Evolutionary conservation across 768 basidiomycete genomes (phyloP).

Genomic region (Sarcodon aspratus): DNA sequence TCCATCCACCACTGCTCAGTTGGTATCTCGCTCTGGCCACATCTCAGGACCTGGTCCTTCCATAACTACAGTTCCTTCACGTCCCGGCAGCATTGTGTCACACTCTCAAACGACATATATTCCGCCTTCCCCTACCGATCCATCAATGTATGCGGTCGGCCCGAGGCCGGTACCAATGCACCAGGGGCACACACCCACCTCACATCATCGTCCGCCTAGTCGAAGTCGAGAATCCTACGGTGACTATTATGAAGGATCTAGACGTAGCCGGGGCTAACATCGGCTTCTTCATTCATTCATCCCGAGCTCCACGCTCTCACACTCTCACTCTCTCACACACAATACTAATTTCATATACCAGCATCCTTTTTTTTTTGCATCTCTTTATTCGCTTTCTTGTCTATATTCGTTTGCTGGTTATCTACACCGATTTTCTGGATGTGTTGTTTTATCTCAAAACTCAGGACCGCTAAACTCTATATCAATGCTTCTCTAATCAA

Average conservation of each 20-base stretch:
- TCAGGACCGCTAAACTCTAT: too few relatives aligned
- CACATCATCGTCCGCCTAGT: neutral
- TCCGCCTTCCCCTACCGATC: neutral
- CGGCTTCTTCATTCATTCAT: neutral
- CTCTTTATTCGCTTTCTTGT: neutral
- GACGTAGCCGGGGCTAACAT: neutral
- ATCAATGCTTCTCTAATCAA: too few relatives aligned
- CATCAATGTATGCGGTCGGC: neutral
- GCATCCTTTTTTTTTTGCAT: neutral
- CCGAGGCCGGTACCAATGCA: neutral
- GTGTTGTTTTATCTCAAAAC: too few relatives aligned
- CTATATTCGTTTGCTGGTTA: too few relatives aligned
- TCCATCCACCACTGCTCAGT: conserved; percentile 3
- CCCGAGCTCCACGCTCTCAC: too few relatives aligned
- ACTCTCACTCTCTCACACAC: too few relatives aligned
- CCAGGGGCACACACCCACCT: neutral
- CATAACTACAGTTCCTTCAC: neutral
- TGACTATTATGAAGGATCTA: neutral
- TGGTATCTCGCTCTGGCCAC: neutral
- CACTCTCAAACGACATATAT: neutral
- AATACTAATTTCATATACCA: too few relatives aligned
- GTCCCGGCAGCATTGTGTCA: neutral
- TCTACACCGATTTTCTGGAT: too few relatives aligned
- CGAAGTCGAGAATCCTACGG: neutral
- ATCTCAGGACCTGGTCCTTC: neutral